Evolutionary conservation across 306 rosid species (phyloP).

Genomic region (Cotoneaster glaucophyllus): DNA sequence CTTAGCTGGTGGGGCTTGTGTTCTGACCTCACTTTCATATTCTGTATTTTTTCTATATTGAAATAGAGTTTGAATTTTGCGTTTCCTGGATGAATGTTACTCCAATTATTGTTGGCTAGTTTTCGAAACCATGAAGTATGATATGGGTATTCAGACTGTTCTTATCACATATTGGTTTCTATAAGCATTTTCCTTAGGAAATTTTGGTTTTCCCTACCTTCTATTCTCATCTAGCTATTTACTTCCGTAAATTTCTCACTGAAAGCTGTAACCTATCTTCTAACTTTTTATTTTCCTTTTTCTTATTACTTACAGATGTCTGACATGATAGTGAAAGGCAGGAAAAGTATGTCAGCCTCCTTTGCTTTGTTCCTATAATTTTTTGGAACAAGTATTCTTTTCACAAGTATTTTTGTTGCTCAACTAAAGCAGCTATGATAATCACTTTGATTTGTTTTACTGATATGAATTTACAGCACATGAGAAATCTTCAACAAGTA

Average conservation of each 20-base stretch:
- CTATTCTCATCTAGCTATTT: neutral
- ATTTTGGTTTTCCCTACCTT: neutral
- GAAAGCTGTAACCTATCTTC: neutral
- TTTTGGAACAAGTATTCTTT: neutral
- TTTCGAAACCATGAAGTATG: neutral
- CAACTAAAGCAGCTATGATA: constrained; percentile 3
- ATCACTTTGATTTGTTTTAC: constrained; percentile 14
- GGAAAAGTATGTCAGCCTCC: constrained; percentile 54
- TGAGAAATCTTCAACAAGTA: constrained; percentile 64
- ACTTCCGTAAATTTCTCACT: neutral
- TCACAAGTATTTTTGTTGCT: neutral
- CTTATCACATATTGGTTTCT: neutral
- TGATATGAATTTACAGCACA: constrained; percentile 40
- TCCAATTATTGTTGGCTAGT: constrained; percentile 2
- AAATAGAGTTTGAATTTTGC: neutral
- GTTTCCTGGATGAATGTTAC: neutral
- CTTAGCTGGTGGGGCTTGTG: neutral
- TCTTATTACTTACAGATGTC: constrained; percentile 55
- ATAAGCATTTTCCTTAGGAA: neutral
- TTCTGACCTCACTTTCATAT: constrained; percentile 9
- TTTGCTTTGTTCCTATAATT: constrained; percentile 13
- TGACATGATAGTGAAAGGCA: constrained; percentile 61
- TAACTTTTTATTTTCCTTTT: neutral
- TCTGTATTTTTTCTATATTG: neutral
- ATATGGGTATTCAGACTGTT: neutral